Base-by-base conservation (phyloP, 768 basidiomycete genomes). In the Mycena haematopus region DNA sequence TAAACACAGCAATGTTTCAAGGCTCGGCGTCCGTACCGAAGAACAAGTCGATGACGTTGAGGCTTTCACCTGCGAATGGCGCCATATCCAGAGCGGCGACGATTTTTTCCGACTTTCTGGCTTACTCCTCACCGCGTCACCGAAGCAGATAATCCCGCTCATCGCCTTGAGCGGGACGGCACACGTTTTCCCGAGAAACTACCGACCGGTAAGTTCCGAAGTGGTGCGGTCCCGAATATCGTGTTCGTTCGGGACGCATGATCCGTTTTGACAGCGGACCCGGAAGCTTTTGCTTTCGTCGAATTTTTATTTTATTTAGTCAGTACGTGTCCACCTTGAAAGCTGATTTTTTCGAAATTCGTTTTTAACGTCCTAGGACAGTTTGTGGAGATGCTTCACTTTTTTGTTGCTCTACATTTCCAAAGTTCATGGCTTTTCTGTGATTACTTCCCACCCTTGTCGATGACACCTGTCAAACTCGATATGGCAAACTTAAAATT, bases 81-180 rank as follows among this genome's bases (percentile, higher is more conserved):
- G 21, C 36, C 38, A 29, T 42, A 40, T 3, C 21, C 52, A 10
- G 33, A 17, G 36, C 52, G 13, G 33, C 44, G 51, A 17, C 21
- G 6, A 15, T 31, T 22, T 17, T 11, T 15, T 25, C 35, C 35
- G 50, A 24, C 33, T 14, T 49, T 58, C 56, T 10, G 47, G 47
- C 46, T 58, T 58, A 50, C 56, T 58, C 56, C 56, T 38, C 56
- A 50, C 46, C 35, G 36, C 27, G 55, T 56, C 55, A 56, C 22
- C 36, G 14, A 14, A 35, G 3, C 15, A 25, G 10, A 6, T 14
- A 38, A 27, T 19, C 46, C 38, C 24, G 52, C 22, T 24, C 29
- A 46, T 46, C 45, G 42, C 3, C 19, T 31, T 31, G 29, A 9
- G 29, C 29, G 29, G 29, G 29, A 31, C 29, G 29, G n/a, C 2